These are phyloP conservation scores for Sporothrix pseudoabietina DNA, from an alignment of 2,329 filamentous ascomycete genomes.

Conservation along the genomic window DNA sequence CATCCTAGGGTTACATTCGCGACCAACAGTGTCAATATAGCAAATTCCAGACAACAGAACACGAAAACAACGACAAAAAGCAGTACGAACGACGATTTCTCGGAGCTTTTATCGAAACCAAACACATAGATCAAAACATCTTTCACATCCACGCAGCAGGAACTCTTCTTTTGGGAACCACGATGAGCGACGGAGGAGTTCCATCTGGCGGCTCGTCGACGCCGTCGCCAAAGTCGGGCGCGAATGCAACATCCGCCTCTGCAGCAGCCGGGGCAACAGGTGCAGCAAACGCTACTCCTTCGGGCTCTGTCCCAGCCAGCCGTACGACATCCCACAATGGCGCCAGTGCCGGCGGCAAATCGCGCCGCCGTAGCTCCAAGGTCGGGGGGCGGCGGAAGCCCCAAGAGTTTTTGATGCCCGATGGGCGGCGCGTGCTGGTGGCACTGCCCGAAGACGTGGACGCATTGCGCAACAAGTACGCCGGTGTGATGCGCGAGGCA, in stretches of 20 bases:
- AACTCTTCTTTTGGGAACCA: not conserved
- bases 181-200: constrained; percentile 16
- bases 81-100: not conserved
- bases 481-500: constrained; percentile 35
- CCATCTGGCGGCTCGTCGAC: not conserved
- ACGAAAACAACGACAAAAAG: not conserved
- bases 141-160: not conserved
- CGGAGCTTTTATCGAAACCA: not conserved
- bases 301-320: constrained; percentile 16
- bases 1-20: not conserved
- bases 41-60: not conserved
- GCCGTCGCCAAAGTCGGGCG: constrained; percentile 17
- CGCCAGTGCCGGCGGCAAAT: not conserved
- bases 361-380: not conserved
- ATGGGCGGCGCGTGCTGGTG: constrained; percentile 59
- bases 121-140: not conserved
- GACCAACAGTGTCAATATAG: not conserved
- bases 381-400: constrained; percentile 44
- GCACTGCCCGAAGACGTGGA: constrained; percentile 59
- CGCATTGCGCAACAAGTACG: constrained; percentile 50
- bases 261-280: not conserved
- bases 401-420: constrained; percentile 57
- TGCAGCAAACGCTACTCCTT: not conserved
- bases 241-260: not conserved
- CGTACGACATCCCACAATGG: constrained; percentile 17